Conservation (phyloP, 352 stramenopile genomes). For the Phytophthora quininea region DNA sequence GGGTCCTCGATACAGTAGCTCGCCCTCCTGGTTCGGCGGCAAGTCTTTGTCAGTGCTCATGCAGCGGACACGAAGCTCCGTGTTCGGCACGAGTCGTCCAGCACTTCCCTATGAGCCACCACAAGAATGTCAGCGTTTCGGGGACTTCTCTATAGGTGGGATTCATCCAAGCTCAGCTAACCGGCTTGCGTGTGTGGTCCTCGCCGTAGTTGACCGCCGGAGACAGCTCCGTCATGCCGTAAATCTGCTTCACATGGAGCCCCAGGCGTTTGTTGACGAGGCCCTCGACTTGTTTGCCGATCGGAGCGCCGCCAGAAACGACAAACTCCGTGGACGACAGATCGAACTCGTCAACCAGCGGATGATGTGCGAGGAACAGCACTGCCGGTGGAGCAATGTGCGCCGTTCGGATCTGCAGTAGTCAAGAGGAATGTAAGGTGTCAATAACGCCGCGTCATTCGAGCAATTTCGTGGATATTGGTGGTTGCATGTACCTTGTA, state of each 20-base stretch:
- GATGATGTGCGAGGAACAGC: conserved; percentile 43
- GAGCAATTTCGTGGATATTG: background rate
- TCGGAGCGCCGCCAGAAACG: conserved; percentile 87
- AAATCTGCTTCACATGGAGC: conserved; percentile 53
- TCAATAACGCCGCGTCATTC: background rate
- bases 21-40: conserved; percentile 49
- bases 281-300: conserved; percentile 80
- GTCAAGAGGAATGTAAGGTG: background rate
- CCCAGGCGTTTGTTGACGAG: conserved; percentile 69
- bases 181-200: conserved; percentile 34
- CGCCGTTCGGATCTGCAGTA: conserved; percentile 40
- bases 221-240: conserved; percentile 71
- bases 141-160: background rate
- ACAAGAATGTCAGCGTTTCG: too few species aligned
- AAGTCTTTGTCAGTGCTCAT: conserved; percentile 51
- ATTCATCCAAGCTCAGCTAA: background rate
- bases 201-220: conserved; percentile 44
- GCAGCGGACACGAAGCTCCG: conserved; percentile 57
- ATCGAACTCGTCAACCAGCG: conserved; percentile 91
- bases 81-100: conserved; percentile 63
- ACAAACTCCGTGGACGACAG: conserved; percentile 75
- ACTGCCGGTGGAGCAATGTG: conserved; percentile 81
- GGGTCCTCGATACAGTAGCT: conserved; percentile 89
- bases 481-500: conserved; percentile 44
- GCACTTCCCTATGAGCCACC: conserved; percentile 34